Percentiles rank a stretch among this genome's conserved stretches.
Conservation (phyloP, 2,329 filamentous ascomycete genomes). For the Akanthomyces lecanii region DNA sequence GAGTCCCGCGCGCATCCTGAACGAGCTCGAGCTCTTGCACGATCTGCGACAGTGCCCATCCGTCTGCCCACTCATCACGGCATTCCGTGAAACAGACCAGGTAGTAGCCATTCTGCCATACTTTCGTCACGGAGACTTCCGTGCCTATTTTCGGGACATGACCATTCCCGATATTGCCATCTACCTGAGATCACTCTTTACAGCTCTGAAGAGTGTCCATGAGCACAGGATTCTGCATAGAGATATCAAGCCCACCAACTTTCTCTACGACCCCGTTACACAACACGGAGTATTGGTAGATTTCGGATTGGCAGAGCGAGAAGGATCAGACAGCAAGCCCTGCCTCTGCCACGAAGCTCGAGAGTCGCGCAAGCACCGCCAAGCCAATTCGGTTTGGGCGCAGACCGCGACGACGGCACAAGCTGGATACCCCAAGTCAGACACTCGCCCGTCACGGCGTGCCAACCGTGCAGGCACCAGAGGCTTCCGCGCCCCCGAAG, state of each 20-base stretch:
- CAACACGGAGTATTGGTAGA: conserved; percentile 92
- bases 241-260: conserved; percentile 97
- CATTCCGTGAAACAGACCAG: conserved; percentile 92
- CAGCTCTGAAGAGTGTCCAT: conserved; percentile 79
- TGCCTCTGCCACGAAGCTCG: conserved; percentile 74
- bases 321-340: conserved; percentile 70
- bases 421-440: conserved; percentile 79
- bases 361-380: conserved; percentile 56
- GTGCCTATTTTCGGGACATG: conserved; percentile 90
- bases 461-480: conserved; percentile 93
- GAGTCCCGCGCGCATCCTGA: conserved; percentile 86
- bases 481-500: conserved; percentile 93
- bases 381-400: conserved; percentile 56
- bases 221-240: conserved; percentile 81
- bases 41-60: conserved; percentile 78
- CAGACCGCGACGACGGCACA: conserved; percentile 47
- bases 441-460: conserved; percentile 79
- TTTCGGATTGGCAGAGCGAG: conserved; percentile 90
- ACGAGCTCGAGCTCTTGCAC: conserved; percentile 90
- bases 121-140: conserved; percentile 92
- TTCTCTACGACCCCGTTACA: conserved; percentile 79
- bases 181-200: conserved; percentile 86
- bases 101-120: conserved; percentile 93
- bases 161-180: conserved; percentile 79
- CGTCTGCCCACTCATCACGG: conserved; percentile 93